Conservation (phyloP, 2,329 filamentous ascomycete species). For the Aspergillus uvarum region DNA sequence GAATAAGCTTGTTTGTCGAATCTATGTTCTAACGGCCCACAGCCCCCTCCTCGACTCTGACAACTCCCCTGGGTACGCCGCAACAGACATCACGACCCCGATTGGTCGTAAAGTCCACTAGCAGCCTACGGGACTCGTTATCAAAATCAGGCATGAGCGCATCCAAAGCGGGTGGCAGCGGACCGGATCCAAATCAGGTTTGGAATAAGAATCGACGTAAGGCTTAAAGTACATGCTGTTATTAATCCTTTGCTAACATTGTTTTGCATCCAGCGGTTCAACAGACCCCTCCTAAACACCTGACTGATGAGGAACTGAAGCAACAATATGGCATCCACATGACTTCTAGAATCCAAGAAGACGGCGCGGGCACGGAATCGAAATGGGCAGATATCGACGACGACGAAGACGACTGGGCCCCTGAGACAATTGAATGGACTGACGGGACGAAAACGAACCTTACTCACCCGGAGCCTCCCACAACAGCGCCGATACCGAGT, state of each 20-base stretch:
- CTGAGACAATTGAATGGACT: constrained; percentile 68
- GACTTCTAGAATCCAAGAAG: constrained; percentile 63
- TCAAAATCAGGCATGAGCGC: constrained; percentile 50
- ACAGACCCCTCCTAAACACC: constrained; percentile 60
- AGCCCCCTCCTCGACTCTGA: constrained; percentile 37
- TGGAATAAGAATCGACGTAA: constrained; percentile 68
- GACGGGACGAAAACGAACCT: constrained; percentile 66
- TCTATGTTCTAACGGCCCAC: constrained; percentile 11
- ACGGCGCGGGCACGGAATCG: constrained; percentile 61
- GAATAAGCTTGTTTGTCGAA: not conserved
- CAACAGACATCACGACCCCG: constrained; percentile 56
- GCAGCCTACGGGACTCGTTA: constrained; percentile 51
- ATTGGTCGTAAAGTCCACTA: constrained; percentile 62
- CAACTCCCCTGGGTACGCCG: constrained; percentile 39
- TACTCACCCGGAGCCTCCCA: constrained; percentile 43
- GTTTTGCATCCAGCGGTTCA: constrained; percentile 45
- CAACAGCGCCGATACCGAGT: constrained; percentile 17
- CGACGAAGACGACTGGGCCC: constrained; percentile 68
- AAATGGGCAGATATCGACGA: constrained; percentile 72
- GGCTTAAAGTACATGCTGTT: constrained; percentile 17
- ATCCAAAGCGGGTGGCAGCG: constrained; percentile 48
- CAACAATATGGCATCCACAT: constrained; percentile 68
- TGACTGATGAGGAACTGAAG: constrained; percentile 67
- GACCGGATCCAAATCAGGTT: constrained; percentile 66
- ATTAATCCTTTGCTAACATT: constrained; percentile 20